Evolutionary conservation across 495 filamentous ascomycete genomes (phyloP).

Genomic region (Trichoderma gamsii): DNA sequence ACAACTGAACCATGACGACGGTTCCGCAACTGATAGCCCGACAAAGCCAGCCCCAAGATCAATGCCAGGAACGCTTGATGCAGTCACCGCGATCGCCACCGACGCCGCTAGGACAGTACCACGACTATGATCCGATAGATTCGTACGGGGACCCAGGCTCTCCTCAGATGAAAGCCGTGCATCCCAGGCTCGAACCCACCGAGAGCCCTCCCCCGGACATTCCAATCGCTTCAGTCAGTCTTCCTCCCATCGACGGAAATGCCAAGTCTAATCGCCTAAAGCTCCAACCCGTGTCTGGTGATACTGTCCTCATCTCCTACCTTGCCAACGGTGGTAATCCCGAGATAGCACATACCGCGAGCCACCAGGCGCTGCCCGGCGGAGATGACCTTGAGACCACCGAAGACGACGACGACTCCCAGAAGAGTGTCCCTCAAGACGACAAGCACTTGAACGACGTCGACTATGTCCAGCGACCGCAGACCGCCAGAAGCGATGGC

Average conservation of each 20-base stretch:
- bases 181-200: conserved; percentile 10
- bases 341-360: conserved; percentile 10
- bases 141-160: not conserved
- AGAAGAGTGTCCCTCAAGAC: not conserved
- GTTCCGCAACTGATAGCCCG: not conserved
- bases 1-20: conserved; percentile 8
- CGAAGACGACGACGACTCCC: not conserved
- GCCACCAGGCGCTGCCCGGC: conserved; percentile 1
- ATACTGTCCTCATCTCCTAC: conserved; percentile 14
- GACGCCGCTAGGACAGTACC: too few relatives aligned
- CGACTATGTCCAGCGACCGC: not conserved
- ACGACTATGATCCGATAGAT: too few relatives aligned
- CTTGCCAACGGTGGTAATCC: conserved; percentile 4
- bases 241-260: not conserved
- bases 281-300: conserved; percentile 8
- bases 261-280: conserved; percentile 15
- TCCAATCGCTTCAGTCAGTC: conserved; percentile 12
- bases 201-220: conserved; percentile 12
- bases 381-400: not conserved
- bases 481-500: not conserved
- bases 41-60: not conserved
- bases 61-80: conserved; percentile 6
- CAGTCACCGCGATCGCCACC: not conserved
- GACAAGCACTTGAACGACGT: not conserved
- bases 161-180: conserved; percentile 11